Conservation (phyloP, 129 eudicot species). For the carrot (Daucus carota) region DNA sequence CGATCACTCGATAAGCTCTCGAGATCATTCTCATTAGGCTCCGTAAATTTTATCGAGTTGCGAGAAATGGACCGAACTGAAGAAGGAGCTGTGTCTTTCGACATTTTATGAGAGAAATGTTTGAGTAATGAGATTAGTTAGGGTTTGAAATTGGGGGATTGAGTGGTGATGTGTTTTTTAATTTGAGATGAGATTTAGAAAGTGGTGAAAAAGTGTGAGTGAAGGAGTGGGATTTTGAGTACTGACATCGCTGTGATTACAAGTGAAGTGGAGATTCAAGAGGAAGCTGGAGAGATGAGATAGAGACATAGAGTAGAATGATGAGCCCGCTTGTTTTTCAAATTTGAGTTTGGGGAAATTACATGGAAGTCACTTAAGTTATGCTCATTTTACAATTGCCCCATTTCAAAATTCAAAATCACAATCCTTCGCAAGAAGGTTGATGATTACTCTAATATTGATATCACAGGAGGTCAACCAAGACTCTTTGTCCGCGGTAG, state of each 20-base stretch:
- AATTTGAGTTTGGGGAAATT: slow-evolving; percentile 14
- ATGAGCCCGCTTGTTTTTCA: slow-evolving; percentile 29
- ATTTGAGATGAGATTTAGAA: not conserved
- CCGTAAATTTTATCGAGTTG: slow-evolving; percentile 5
- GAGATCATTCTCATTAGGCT: slow-evolving; percentile 36
- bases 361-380: not conserved
- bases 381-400: not conserved
- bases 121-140: not conserved
- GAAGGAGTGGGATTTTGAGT: not conserved
- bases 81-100: slow-evolving; percentile 10
- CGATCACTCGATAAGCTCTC: slow-evolving; percentile 3
- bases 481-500: too few species aligned
- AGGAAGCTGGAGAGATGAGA: not conserved
- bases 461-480: too few species aligned
- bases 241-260: not conserved
- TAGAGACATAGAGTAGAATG: not conserved
- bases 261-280: not conserved
- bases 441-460: too few species aligned
- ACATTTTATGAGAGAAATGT: slow-evolving; percentile 15
- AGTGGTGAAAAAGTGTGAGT: not conserved
- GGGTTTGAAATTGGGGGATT: slow-evolving; percentile 8
- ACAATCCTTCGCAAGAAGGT: too few species aligned
- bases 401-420: too few species aligned
- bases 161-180: not conserved
- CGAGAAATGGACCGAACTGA: slow-evolving; percentile 1